Evolutionary conservation across 805 yeast genomes (phyloP), one percentile per base, ranked within the genome.

Genomic region (Starmerella cellae): DNA sequence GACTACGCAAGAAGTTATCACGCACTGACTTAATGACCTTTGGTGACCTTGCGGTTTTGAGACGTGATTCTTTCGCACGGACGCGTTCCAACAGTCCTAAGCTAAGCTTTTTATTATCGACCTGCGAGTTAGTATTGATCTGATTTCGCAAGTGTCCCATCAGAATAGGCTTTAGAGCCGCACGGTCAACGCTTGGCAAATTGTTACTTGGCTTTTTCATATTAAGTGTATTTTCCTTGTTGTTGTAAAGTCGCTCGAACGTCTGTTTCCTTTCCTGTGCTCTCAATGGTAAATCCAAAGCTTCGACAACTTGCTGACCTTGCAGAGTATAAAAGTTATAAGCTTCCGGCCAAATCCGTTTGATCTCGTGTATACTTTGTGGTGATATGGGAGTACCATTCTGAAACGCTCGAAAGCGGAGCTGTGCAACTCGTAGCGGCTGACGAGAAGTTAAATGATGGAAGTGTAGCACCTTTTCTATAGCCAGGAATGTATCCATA

Each of bases 21-120:
- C 48, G 38, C 21, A 31, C 26, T 14, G 36, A 29, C 20, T 37
- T 46, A 16, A 44, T 18, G 9, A 39, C 42, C 13, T 37, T 41
- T 10, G 46, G 45, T 16, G 32, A 33, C 9, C 39, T 34, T 13
- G 32, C 30, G 8, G 22, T 37, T 20, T 39, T 35, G 2, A 48
- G 35, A 2, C 41, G 47, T 2, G 54, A 54, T 39, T 60, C 60
- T 39, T 58, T 54, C 26, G 59, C 60, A 8, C 54, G 49, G 26
- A 60, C 53, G 13, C 63, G 50, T 20, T 59, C 61, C 28, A 57
- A 41, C 4, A 60, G 43, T n/a, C 20, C 30, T 9, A 41, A 18
- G 4, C 36, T 31, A 3, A 2, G 23, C 9, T 31, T 31, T 17
- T 13, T 17, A 21, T 31, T 16, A 17, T 16, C 18, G 8, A 31